These are phyloP conservation scores for Colletotrichum cuscutae DNA, from an alignment of 2,329 filamentous ascomycete genomes.

Conservation along the genomic window DNA sequence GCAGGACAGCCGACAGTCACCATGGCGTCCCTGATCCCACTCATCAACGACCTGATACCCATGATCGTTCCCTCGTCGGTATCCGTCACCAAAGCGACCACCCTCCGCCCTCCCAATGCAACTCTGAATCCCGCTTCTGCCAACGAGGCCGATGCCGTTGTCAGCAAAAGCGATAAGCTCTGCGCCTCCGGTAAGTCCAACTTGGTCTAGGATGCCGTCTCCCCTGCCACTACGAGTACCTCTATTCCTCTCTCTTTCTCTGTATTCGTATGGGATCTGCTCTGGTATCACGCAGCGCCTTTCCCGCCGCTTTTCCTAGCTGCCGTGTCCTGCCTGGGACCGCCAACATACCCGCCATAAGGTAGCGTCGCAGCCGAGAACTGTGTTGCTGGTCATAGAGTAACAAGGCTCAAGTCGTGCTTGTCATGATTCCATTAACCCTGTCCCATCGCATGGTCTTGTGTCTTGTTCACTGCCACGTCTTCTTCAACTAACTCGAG, in stretches of 20 bases:
- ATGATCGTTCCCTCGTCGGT: constrained; percentile 69
- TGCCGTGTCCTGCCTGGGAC: neutral
- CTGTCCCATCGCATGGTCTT: neutral
- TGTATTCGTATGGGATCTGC: neutral
- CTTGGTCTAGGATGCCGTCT: constrained; percentile 11
- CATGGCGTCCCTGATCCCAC: constrained; percentile 65
- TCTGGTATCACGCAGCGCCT: neutral
- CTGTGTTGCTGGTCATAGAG: neutral
- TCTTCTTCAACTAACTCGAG: constrained; percentile 38
- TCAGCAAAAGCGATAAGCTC: constrained; percentile 71
- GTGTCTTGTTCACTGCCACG: neutral
- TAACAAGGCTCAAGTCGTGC: neutral
- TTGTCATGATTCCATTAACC: neutral
- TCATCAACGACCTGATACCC: constrained; percentile 67
- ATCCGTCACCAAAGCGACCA: constrained; percentile 59
- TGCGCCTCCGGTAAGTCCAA: constrained; percentile 69
- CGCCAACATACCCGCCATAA: neutral
- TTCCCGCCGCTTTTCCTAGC: neutral
- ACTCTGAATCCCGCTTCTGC: constrained; percentile 52
- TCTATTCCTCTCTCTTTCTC: neutral
- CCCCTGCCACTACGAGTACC: neutral
- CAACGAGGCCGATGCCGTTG: constrained; percentile 63
- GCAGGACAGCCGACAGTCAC: constrained; percentile 11
- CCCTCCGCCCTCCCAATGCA: constrained; percentile 33
- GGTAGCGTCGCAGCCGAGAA: neutral